Conservation (phyloP, 257 asterid species). For the Dorcoceras hygrometricum region DNA sequence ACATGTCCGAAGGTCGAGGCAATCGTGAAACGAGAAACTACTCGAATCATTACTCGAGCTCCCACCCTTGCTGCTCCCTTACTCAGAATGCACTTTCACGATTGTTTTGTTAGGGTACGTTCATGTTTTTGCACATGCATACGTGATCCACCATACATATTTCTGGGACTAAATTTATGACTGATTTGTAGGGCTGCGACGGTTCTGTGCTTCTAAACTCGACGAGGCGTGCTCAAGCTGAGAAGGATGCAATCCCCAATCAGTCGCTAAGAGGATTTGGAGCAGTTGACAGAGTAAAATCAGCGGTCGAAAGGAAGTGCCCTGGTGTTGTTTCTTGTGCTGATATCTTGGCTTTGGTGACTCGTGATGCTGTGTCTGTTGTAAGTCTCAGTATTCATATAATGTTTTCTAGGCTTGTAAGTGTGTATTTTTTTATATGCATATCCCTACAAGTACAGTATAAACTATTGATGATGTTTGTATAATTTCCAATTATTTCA, state of each 20-base stretch:
- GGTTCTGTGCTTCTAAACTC: slow-evolving; percentile 55
- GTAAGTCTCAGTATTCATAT: no score
- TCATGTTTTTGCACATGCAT: background rate
- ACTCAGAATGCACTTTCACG: slow-evolving; percentile 76
- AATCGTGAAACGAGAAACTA: slow-evolving; percentile 41
- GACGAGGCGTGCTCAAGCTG: slow-evolving; percentile 33
- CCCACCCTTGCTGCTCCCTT: slow-evolving; percentile 60
- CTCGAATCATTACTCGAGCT: slow-evolving; percentile 30
- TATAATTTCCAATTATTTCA: no score
- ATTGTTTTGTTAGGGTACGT: slow-evolving; percentile 68
- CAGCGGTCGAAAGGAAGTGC: slow-evolving; percentile 49
- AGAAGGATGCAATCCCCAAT: slow-evolving; percentile 56
- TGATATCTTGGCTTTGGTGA: slow-evolving; percentile 59
- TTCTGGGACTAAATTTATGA: no score
- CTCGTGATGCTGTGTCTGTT: slow-evolving; percentile 41
- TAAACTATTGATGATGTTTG: no score
- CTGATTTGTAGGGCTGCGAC: slow-evolving; percentile 72
- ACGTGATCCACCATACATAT: no score
- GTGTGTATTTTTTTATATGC: no score
- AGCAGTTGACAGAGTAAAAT: slow-evolving; percentile 49
- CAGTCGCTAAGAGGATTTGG: slow-evolving; percentile 46
- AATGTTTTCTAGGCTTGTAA: no score
- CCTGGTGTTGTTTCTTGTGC: slow-evolving; percentile 77
- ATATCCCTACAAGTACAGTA: no score
- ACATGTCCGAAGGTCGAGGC: slow-evolving; percentile 49